Evolutionary conservation across 2,329 filamentous ascomycete species (phyloP).

Genomic region (Pseudogymnoascus sp.): DNA sequence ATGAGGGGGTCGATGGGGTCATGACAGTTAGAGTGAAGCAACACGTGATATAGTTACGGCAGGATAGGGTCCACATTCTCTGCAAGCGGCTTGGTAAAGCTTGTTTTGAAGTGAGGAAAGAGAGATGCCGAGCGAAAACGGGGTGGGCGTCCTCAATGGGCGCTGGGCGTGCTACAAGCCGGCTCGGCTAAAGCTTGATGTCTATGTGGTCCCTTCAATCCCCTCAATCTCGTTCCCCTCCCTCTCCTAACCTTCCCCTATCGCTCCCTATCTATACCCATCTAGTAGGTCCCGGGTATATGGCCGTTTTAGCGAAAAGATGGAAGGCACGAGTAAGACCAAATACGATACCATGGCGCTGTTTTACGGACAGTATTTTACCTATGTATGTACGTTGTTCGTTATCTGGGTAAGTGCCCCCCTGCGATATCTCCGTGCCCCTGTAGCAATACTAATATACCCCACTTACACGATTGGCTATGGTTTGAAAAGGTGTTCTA

Average conservation of each 20-base stretch:
- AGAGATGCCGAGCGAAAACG: background rate
- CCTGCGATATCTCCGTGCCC: background rate
- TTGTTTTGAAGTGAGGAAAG: background rate
- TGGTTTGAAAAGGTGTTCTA: background rate
- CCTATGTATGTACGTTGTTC: background rate
- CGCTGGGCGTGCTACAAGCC: background rate
- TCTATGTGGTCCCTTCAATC: background rate
- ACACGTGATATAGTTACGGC: background rate
- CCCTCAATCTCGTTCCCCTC: background rate
- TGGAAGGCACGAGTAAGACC: background rate
- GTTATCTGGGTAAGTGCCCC: background rate
- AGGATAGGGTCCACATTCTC: background rate
- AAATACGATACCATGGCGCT: background rate
- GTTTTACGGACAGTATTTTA: background rate
- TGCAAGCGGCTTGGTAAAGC: conserved; percentile 7
- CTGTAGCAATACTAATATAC: background rate
- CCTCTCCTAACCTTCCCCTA: background rate
- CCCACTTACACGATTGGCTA: background rate
- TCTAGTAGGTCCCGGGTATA: background rate
- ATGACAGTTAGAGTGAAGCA: background rate
- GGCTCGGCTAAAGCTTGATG: conserved; percentile 3
- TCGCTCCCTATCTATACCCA: background rate
- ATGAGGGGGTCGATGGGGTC: background rate
- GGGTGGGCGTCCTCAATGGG: background rate
- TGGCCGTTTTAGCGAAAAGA: background rate